Conservation (phyloP, 768 basidiomycete species). For the Amanita muscaria region DNA sequence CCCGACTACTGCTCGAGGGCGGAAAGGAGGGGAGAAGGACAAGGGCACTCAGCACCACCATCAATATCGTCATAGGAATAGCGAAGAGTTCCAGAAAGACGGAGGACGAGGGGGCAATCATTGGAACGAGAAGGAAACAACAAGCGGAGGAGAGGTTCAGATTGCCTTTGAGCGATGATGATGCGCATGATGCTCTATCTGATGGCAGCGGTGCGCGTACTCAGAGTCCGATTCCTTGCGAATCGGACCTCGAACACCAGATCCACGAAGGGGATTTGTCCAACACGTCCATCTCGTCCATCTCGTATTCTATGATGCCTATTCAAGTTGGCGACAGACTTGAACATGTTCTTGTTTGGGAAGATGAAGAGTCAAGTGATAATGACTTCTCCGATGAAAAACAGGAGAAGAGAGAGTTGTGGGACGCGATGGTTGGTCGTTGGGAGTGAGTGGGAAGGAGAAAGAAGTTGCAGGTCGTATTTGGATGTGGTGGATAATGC, state of each 20-base stretch:
- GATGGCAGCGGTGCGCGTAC: slow-evolving; percentile 40
- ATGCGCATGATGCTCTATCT: slow-evolving; percentile 75
- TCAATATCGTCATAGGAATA: no score
- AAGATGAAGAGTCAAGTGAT: slow-evolving; percentile 53
- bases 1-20: not conserved
- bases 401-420: slow-evolving; percentile 57
- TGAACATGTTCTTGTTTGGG: slow-evolving; percentile 72
- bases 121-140: no score
- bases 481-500: slow-evolving; percentile 75
- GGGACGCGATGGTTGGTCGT: slow-evolving; percentile 77
- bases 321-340: slow-evolving; percentile 60
- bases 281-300: no score
- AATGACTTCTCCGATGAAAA: slow-evolving; percentile 33
- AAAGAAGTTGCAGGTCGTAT: slow-evolving; percentile 48
- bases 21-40: not conserved
- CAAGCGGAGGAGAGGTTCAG: slow-evolving; percentile 75
- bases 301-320: slow-evolving; percentile 48
- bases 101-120: no score
- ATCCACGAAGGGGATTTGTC: slow-evolving; percentile 39
- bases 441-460: slow-evolving; percentile 74
- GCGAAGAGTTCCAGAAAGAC: no score
- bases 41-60: no score
- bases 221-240: slow-evolving; percentile 26
- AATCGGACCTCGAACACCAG: slow-evolving; percentile 32
- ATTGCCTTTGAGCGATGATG: slow-evolving; percentile 68